Conservation (phyloP, 805 yeast species). For the Candida ulmi region DNA sequence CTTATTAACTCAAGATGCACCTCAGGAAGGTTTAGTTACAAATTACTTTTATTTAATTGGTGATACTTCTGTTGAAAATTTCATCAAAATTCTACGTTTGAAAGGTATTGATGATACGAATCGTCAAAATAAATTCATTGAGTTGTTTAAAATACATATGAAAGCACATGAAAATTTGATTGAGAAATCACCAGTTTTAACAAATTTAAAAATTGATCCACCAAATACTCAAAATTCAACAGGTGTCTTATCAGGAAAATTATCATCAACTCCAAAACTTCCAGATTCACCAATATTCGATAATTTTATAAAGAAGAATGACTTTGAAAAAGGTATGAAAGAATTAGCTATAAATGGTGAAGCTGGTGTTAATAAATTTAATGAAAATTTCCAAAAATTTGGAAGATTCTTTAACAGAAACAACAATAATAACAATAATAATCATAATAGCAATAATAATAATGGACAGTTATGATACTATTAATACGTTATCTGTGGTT, state of each 20-base stretch:
- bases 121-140: conserved; percentile 19
- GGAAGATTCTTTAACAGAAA: conserved; percentile 51
- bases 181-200: conserved; percentile 22
- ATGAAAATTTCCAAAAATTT: conserved; percentile 51
- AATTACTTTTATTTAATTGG: conserved; percentile 62
- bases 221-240: conserved; percentile 5
- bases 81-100: conserved; percentile 55
- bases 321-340: conserved; percentile 30
- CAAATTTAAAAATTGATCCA: conserved; percentile 14
- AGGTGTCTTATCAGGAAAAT: conserved; percentile 6
- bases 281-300: conserved; percentile 23
- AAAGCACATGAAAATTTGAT: conserved; percentile 20
- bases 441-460: conserved; percentile 9
- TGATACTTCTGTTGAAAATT: conserved; percentile 58
- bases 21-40: conserved; percentile 57
- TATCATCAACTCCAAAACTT: conserved; percentile 17
- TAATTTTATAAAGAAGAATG: conserved; percentile 23
- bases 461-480: conserved; percentile 4
- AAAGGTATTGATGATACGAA: conserved; percentile 42
- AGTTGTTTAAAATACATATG: conserved; percentile 22
- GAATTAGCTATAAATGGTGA: conserved; percentile 45
- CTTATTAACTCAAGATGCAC: conserved; percentile 56
- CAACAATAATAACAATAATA: conserved; percentile 6
- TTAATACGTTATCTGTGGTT: conserved; percentile 25
- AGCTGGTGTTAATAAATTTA: conserved; percentile 54